Conservation (phyloP, 2,329 filamentous ascomycete species). For the Colletotrichum sp. region DNA sequence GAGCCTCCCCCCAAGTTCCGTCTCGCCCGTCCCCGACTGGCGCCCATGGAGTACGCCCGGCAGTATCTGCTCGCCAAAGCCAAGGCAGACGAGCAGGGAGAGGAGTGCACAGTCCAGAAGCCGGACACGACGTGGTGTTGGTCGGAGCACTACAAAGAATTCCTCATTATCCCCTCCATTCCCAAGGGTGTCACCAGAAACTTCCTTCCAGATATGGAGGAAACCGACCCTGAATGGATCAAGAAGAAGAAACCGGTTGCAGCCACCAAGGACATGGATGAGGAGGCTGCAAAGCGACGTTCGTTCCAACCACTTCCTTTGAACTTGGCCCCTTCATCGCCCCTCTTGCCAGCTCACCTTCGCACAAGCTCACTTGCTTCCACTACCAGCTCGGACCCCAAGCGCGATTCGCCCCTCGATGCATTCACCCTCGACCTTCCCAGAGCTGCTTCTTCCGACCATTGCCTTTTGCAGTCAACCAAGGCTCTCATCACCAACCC, state of each 20-base stretch:
- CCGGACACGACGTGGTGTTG: slow-evolving; percentile 36
- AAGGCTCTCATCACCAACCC: neutral
- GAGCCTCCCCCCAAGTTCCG: slow-evolving; percentile 10
- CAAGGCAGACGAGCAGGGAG: slow-evolving; percentile 27
- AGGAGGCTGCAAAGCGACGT: neutral
- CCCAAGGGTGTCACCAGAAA: slow-evolving; percentile 28
- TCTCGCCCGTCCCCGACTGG: slow-evolving; percentile 29
- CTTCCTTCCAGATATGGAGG: neutral
- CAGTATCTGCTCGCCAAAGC: slow-evolving; percentile 38
- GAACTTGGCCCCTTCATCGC: slow-evolving; percentile 5
- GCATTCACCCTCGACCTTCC: neutral
- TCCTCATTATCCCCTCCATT: slow-evolving; percentile 39
- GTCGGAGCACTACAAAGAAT: slow-evolving; percentile 35
- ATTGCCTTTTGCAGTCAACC: neutral
- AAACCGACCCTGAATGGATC: neutral
- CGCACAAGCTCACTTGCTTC: neutral
- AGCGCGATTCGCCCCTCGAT: neutral
- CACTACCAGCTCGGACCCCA: neutral
- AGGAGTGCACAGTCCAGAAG: slow-evolving; percentile 31
- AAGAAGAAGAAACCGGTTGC: neutral
- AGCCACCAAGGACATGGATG: neutral
- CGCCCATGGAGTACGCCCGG: slow-evolving; percentile 45
- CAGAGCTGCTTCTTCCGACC: neutral
- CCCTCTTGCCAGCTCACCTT: slow-evolving; percentile 1
- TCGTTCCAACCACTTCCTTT: slow-evolving; percentile 10